Percentiles rank a stretch among this genome's conserved stretches.
Evolutionary conservation across 192 early-diverging fungal genomes (phyloP).

Genomic region (Coemansia sp.): DNA sequence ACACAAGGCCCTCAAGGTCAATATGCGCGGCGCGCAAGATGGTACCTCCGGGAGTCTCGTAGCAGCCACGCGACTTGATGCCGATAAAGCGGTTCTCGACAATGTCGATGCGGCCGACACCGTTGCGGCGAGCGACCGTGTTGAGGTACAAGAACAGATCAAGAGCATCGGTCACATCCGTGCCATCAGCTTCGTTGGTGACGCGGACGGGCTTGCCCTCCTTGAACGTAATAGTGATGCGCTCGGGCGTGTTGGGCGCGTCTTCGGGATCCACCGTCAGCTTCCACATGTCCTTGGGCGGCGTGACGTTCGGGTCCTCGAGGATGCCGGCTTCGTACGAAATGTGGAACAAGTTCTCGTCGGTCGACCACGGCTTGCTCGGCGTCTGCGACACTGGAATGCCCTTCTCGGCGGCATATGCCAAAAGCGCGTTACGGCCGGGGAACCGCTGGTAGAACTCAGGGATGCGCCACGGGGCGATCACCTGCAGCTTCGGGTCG

Average conservation of each 20-base stretch:
- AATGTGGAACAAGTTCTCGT: constrained; percentile 99
- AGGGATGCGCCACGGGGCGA: constrained; percentile 95
- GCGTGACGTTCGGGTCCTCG: constrained; percentile 94
- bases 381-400: constrained; percentile 95
- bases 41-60: constrained; percentile 98
- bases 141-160: constrained; percentile 96
- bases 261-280: constrained; percentile 95
- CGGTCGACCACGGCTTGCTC: constrained; percentile 98
- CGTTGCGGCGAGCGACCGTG: constrained; percentile 91
- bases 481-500: constrained; percentile 89
- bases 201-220: constrained; percentile 87
- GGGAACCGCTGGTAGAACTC: constrained; percentile 95
- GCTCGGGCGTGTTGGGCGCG: constrained; percentile 94
- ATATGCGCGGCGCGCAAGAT: constrained; percentile 92
- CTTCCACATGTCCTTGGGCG: constrained; percentile 99
- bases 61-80: constrained; percentile 98
- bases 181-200: constrained; percentile 74
- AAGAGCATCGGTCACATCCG: constrained; percentile 64
- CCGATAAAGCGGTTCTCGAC: constrained; percentile 99
- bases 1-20: constrained; percentile 90
- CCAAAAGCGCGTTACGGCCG: constrained; percentile 87
- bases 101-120: constrained; percentile 98
- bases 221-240: constrained; percentile 86
- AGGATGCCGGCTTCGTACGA: constrained; percentile 98
- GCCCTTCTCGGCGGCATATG: constrained; percentile 82